A percentile compares a stretch with the other conserved stretches of the same genome.
These are phyloP conservation scores for Bipolaris victoriae DNA, from an alignment of 2,329 filamentous ascomycete species.

Conservation along the genomic window DNA sequence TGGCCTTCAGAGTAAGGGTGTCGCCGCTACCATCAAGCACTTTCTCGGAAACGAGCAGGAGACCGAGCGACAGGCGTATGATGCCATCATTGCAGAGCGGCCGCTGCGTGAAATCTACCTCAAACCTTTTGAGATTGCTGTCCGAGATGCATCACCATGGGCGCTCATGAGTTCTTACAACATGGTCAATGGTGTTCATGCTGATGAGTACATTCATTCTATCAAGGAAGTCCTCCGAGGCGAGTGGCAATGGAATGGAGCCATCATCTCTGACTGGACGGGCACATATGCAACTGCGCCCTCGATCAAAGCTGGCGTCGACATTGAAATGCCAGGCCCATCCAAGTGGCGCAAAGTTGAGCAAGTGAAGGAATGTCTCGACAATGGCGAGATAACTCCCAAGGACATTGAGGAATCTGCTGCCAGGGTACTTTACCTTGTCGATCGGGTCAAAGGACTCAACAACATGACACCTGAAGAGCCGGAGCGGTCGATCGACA, in stretches of 20 bases:
- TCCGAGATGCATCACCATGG: conserved; percentile 71
- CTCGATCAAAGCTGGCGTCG: conserved; percentile 48
- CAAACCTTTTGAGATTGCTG: conserved; percentile 75
- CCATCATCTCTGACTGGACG: conserved; percentile 53
- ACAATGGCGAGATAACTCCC: conserved; percentile 53
- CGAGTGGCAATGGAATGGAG: conserved; percentile 52
- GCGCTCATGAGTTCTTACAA: conserved; percentile 74
- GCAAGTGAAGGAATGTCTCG: conserved; percentile 43
- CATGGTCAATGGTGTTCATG: conserved; percentile 65
- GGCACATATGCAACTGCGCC: conserved; percentile 50
- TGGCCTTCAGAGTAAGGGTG: conserved; percentile 73
- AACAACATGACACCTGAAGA: conserved; percentile 63
- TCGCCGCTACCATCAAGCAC: conserved; percentile 81
- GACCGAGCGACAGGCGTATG: conserved; percentile 68
- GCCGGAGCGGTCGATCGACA: conserved; percentile 62
- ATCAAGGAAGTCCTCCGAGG: conserved; percentile 53
- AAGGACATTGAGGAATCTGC: conserved; percentile 53
- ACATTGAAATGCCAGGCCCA: conserved; percentile 52
- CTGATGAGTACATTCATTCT: conserved; percentile 47
- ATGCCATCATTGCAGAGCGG: conserved; percentile 69
- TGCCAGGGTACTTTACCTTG: conserved; percentile 66
- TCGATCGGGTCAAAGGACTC: conserved; percentile 66
- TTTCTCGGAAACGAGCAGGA: conserved; percentile 78
- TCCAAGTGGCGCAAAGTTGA: conserved; percentile 49
- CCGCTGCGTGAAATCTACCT: conserved; percentile 73